phyloP scores from a whole-genome alignment of 1,139 yeast genomes.

The Saccharomyces hybrid region DNA sequence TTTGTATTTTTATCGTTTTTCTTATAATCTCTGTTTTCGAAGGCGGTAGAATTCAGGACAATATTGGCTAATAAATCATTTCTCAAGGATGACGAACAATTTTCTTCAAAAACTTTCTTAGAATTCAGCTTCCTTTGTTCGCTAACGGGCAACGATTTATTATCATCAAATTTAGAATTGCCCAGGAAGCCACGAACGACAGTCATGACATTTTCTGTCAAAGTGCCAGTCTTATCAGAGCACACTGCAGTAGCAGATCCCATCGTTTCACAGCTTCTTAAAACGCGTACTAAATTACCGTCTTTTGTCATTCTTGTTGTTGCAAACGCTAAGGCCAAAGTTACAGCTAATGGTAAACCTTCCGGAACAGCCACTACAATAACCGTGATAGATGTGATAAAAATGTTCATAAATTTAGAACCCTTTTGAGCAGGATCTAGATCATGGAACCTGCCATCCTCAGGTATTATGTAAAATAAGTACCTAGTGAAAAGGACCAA shows the following conservation, averaged over 20 bases:
- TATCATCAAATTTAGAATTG: constrained; percentile 30
- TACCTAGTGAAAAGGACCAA: constrained; percentile 72
- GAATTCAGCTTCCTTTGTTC: constrained; percentile 32
- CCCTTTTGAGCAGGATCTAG: constrained; percentile 69
- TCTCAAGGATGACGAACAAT: constrained; percentile 33
- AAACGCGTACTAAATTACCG: constrained; percentile 88
- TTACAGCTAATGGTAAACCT: constrained; percentile 93
- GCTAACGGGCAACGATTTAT: constrained; percentile 10
- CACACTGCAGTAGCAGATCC: constrained; percentile 97
- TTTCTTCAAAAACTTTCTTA: constrained; percentile 15
- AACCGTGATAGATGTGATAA: constrained; percentile 85
- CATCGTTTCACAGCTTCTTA: constrained; percentile 95
- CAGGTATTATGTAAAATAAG: constrained; percentile 50
- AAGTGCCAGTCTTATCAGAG: constrained; percentile 95
- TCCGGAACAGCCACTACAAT: constrained; percentile 98
- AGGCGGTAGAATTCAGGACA: constrained; percentile 78
- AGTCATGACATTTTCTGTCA: constrained; percentile 88
- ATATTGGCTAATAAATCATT: constrained; percentile 51
- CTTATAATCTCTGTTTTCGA: constrained; percentile 46
- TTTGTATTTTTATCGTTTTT: constrained; percentile 7
- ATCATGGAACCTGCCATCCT: constrained; percentile 40
- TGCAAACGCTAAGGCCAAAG: constrained; percentile 93
- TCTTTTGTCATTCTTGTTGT: constrained; percentile 97
- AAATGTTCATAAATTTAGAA: constrained; percentile 69
- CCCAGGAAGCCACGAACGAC: constrained; percentile 73